A percentile compares a stretch with the other conserved stretches of the same genome.
These are phyloP conservation scores for Russula virescens DNA, from an alignment of 768 basidiomycete species.

Conservation along the genomic window DNA sequence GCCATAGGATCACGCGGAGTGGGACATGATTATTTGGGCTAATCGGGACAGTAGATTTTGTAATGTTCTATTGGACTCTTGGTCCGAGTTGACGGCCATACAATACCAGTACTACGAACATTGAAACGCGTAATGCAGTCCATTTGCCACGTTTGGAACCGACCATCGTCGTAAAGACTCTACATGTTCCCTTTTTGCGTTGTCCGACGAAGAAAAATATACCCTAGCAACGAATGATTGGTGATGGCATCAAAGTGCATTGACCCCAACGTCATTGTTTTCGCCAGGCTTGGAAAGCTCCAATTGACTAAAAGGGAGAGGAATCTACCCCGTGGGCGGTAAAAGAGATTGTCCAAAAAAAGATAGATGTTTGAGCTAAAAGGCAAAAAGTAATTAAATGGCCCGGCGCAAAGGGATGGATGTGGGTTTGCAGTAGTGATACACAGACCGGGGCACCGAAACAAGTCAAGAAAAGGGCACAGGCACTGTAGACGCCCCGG, in stretches of 20 bases:
- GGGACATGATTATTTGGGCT: background rate
- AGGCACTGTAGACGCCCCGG: background rate
- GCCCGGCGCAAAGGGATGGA: background rate
- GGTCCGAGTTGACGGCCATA: background rate
- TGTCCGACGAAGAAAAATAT: conserved; percentile 2
- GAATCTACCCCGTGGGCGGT: background rate
- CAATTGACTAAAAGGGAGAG: too few species aligned
- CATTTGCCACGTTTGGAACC: background rate
- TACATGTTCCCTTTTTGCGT: background rate
- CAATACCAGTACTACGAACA: conserved; percentile 8
- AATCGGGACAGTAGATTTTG: conserved; percentile 2
- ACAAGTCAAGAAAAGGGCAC: background rate
- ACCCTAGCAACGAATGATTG: conserved; percentile 7
- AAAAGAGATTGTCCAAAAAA: conserved; percentile 5
- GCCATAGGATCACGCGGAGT: background rate
- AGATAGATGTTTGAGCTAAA: conserved; percentile 1
- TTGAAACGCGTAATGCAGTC: background rate
- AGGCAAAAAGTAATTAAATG: background rate
- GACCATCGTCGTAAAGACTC: background rate
- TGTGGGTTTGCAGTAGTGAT: conserved; percentile 7
- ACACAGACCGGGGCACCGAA: conserved; percentile 2
- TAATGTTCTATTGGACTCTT: background rate
- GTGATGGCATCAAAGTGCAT: background rate
- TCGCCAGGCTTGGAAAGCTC: background rate
- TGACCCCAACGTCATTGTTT: too few species aligned